phyloP scores from a whole-genome alignment of 257 asterid species.

The Cinchona pubescens region DNA sequence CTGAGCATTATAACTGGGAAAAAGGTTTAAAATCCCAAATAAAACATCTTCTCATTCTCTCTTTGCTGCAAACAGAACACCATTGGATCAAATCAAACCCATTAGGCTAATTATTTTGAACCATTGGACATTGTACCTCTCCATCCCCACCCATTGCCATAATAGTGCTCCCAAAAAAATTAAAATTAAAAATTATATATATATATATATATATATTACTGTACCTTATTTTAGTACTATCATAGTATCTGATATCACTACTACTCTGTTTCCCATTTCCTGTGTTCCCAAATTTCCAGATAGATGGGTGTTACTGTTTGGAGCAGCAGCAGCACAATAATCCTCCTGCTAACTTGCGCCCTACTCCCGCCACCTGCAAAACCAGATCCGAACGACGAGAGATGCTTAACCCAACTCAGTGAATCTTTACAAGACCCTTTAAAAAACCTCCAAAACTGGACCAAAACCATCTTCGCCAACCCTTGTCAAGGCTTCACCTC shows the following conservation, averaged over 20 bases:
- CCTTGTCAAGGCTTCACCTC: conserved; percentile 81
- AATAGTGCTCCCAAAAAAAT: background rate
- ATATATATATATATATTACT: too few species aligned
- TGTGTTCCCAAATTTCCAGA: too few species aligned
- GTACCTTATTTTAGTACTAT: too few species aligned
- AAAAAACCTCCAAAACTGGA: conserved; percentile 74
- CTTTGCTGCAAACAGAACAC: background rate
- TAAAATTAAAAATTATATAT: too few species aligned
- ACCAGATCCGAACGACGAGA: conserved; percentile 83
- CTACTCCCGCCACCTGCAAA: conserved; percentile 34
- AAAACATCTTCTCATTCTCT: background rate
- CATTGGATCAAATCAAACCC: background rate
- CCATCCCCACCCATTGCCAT: background rate
- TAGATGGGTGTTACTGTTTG: conserved; percentile 37
- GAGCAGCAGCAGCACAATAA: conserved; percentile 15
- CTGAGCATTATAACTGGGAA: background rate
- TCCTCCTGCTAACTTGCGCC: conserved; percentile 33
- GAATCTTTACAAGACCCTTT: conserved; percentile 64
- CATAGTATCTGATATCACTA: too few species aligned
- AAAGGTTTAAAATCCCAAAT: background rate
- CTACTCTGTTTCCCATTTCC: background rate
- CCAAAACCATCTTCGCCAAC: conserved; percentile 45
- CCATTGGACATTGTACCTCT: background rate
- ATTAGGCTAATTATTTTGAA: background rate
- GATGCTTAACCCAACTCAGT: conserved; percentile 61